These are phyloP conservation scores for Neonectria neomacrospora DNA, from an alignment of 2,329 filamentous ascomycete species.

Conservation along the genomic window DNA sequence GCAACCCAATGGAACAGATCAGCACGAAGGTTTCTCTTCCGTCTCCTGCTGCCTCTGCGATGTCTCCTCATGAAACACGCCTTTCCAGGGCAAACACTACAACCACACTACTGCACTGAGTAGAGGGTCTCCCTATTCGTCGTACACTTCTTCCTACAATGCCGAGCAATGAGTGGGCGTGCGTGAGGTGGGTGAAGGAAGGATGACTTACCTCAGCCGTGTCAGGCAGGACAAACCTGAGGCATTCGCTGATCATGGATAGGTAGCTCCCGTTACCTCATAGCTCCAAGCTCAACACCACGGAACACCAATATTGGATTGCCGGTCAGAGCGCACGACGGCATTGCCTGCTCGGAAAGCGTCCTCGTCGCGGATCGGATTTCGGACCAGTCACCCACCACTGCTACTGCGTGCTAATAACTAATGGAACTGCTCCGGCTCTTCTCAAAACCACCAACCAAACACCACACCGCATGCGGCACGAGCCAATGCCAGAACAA, in stretches of 20 bases:
- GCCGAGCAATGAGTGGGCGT: not conserved
- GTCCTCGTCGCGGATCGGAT: constrained; percentile 7
- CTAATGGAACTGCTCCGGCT: constrained; percentile 6
- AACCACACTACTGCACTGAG: constrained; percentile 1
- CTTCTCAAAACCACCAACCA: constrained; percentile 27
- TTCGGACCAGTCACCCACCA: not conserved
- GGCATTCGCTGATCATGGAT: not conserved
- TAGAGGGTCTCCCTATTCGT: not conserved
- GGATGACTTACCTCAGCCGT: not conserved
- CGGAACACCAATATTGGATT: not conserved
- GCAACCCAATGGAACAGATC: constrained; percentile 34
- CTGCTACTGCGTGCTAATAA: not conserved
- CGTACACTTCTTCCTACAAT: not conserved
- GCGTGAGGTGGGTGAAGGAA: too few relatives aligned
- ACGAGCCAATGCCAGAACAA: constrained; percentile 16
- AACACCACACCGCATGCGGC: constrained; percentile 3
- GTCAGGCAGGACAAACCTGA: not conserved
- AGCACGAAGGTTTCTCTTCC: constrained; percentile 22
- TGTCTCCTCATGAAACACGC: constrained; percentile 38
- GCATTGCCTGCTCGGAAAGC: not conserved
- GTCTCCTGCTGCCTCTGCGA: constrained; percentile 30
- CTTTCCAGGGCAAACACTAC: constrained; percentile 23
- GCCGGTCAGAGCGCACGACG: not conserved
- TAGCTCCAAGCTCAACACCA: not conserved
- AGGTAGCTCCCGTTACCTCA: not conserved